Conservation (phyloP, 257 asterid species). For the Ligustrum vulgare region DNA sequence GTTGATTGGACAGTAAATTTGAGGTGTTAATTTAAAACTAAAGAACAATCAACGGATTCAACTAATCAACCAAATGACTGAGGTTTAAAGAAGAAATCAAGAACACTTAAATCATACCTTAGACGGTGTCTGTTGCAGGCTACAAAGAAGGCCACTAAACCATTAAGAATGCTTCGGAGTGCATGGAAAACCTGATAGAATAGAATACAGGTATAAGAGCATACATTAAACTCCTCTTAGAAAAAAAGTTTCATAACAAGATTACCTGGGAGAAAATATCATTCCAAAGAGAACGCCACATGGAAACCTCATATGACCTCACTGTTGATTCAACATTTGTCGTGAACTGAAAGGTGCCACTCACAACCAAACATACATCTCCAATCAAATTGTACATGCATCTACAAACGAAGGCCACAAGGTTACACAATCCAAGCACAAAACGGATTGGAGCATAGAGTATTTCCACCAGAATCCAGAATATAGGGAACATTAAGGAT, state of each 20-base stretch:
- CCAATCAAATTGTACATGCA: slow-evolving; percentile 39
- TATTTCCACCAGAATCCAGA: slow-evolving; percentile 76
- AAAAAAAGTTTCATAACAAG: slow-evolving; percentile 8
- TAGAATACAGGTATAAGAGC: slow-evolving; percentile 10
- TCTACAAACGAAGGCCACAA: slow-evolving; percentile 45
- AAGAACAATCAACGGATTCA: neutral
- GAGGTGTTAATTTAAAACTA: neutral
- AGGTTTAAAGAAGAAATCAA: neutral
- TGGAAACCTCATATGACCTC: slow-evolving; percentile 62
- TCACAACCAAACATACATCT: slow-evolving; percentile 52
- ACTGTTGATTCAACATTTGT: slow-evolving; percentile 74
- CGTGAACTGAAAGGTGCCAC: slow-evolving; percentile 62
- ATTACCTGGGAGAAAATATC: slow-evolving; percentile 92
- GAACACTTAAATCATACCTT: slow-evolving; percentile 48
- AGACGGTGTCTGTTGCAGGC: slow-evolving; percentile 91
- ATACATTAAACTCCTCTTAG: slow-evolving; percentile 3
- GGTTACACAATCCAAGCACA: slow-evolving; percentile 53
- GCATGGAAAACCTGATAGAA: slow-evolving; percentile 76
- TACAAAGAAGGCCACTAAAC: slow-evolving; percentile 80
- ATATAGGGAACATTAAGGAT: slow-evolving; percentile 60
- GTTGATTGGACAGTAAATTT: neutral
- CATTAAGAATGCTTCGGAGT: slow-evolving; percentile 85
- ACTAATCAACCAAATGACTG: neutral
- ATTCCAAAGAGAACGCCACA: slow-evolving; percentile 94
- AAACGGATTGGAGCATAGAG: slow-evolving; percentile 76